Base-by-base conservation (phyloP, 768 basidiomycete species). In the Cystobasidiopsis lactophilus region DNA sequence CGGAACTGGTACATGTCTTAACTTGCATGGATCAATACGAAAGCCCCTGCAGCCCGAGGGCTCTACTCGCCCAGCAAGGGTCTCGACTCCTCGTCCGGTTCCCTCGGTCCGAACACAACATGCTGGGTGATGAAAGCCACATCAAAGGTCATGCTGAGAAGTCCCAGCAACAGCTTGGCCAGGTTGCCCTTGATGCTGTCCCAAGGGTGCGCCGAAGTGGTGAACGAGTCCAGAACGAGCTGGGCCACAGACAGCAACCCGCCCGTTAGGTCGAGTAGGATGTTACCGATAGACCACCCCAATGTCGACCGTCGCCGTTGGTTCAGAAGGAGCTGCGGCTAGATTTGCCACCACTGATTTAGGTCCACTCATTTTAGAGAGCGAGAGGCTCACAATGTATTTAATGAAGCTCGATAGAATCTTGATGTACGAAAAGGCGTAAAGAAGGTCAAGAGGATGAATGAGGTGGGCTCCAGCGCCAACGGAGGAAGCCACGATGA, bases 401-500 rank as follows among this genome's bases (percentile, higher is more conserved):
- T 72, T 72, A 29, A 65, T 57, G 31, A 65, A 46, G 5, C 66
- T 63, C 40, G 66, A 61, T 50, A 62, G 60, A 16, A 69, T 63
- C 56, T 69, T 67, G 56, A 66, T 57, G 24, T 56, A 58, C 21
- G 63, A 63, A 3, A 67, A 54, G 29, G 63, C 54, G 50, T 66
- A 64, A 19, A 60, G 21, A 33, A 60, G 62, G 54, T 67, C 65
- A 23, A 68, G 57, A 31, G 51, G 57, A 21, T 59, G 14, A 7
- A 57, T 40, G 50, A 59, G 13, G 53, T 60, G 3, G 46, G 24
- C 55, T 53, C 45, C 31, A 21, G 47, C 38, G 51, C 13, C 52
- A 10, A 62, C 60, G 10, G 60, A 30, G 29, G 64, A 52, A 21
- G 54, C 54, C 31, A 59, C 52, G 18, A 59, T 38, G 21, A 58